Evolutionary conservation across 2,329 filamentous ascomycete species (phyloP).

Genomic region (Gaeumannomyces sp.): DNA sequence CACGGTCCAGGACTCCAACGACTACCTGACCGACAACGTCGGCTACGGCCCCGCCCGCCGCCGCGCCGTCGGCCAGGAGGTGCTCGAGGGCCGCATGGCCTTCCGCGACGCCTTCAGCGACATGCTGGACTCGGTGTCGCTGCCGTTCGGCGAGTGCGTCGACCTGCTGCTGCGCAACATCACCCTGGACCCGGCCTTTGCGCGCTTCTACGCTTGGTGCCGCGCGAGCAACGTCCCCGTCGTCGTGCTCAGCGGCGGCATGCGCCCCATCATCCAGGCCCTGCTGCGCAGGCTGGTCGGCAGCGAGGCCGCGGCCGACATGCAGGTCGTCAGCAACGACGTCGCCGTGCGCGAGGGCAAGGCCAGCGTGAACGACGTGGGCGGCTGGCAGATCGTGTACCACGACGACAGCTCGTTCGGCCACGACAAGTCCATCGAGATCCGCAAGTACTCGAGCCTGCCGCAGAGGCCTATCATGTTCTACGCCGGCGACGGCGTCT

Average conservation of each 20-base stretch:
- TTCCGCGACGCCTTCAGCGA: constrained; percentile 85
- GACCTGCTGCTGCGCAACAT: constrained; percentile 74
- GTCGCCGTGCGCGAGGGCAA: constrained; percentile 57
- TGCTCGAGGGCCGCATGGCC: constrained; percentile 61
- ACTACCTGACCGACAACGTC: constrained; percentile 80
- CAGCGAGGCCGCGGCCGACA: constrained; percentile 57
- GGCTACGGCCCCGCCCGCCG: constrained; percentile 73
- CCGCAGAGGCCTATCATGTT: constrained; percentile 77
- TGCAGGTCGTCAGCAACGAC: constrained; percentile 88
- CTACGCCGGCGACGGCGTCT: constrained; percentile 93
- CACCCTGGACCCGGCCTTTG: constrained; percentile 82
- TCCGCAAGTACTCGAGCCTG: constrained; percentile 76
- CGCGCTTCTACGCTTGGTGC: constrained; percentile 80
- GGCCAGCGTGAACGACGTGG: constrained; percentile 63
- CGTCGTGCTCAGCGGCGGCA: constrained; percentile 85
- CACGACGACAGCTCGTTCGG: constrained; percentile 86
- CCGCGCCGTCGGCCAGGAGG: constrained; percentile 65
- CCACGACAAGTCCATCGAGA: constrained; percentile 94
- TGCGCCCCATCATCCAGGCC: constrained; percentile 85
- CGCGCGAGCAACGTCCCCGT: constrained; percentile 79
- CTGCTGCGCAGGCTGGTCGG: constrained; percentile 76
- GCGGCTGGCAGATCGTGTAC: constrained; percentile 82
- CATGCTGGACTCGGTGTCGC: constrained; percentile 84
- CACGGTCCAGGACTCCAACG: constrained; percentile 63
- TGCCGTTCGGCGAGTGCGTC: constrained; percentile 77